phyloP scores from a whole-genome alignment of 768 basidiomycete species.

The Grammothele lineata region DNA sequence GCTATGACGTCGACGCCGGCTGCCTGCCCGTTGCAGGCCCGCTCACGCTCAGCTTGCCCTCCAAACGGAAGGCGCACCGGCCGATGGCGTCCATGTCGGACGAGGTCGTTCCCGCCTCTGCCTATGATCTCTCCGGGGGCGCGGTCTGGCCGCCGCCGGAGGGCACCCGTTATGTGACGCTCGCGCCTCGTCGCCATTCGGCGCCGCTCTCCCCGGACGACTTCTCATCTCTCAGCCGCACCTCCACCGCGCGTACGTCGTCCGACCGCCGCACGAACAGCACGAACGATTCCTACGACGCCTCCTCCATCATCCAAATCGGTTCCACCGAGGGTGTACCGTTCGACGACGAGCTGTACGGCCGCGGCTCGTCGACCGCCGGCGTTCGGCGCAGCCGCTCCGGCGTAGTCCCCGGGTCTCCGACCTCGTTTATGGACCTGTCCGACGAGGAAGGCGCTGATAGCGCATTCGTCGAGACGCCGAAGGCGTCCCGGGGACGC shows the following conservation, averaged over 20 bases:
- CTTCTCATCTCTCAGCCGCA: constrained; percentile 23
- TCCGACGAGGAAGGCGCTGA: constrained; percentile 54
- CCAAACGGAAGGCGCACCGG: constrained; percentile 19
- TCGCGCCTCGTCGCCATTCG: constrained; percentile 46
- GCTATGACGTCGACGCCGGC: constrained; percentile 1
- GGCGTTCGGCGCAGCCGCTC: constrained; percentile 1
- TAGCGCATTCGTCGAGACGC: constrained; percentile 27
- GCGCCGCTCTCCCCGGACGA: constrained; percentile 49
- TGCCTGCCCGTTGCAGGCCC: constrained; percentile 14
- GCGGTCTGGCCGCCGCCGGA: constrained; percentile 33
- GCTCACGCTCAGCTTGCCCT: constrained; percentile 8
- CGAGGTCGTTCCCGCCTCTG: constrained; percentile 13
- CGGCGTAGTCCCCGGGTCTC: constrained; percentile 27
- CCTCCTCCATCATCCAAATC: constrained; percentile 18
- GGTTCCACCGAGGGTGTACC: constrained; percentile 18
- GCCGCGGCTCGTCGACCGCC: not conserved
- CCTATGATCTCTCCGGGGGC: constrained; percentile 8
- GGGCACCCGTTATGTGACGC: constrained; percentile 23
- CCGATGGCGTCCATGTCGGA: constrained; percentile 23
- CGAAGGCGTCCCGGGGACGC: constrained; percentile 22
- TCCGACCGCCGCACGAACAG: constrained; percentile 4
- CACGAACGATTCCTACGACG: constrained; percentile 2
- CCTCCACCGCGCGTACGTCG: not conserved
- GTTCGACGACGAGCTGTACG: constrained; percentile 14
- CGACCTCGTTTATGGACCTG: constrained; percentile 60